Conservation (phyloP, 208 protist genomes). For the Wallacemonas sp. region DNA sequence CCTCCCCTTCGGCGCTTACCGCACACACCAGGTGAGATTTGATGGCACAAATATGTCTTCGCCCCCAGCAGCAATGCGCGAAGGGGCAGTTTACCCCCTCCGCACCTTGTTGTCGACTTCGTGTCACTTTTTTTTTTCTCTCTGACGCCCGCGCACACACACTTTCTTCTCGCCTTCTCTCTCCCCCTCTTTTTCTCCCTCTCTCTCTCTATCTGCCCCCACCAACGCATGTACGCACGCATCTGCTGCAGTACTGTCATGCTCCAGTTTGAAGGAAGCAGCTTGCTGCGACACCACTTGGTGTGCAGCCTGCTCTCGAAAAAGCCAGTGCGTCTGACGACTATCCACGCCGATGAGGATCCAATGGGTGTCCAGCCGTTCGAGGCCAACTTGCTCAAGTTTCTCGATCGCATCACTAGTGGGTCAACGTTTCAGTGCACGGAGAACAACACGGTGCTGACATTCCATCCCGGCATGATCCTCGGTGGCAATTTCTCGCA, state of each 20-base stretch:
- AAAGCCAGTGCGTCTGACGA: conserved; percentile 65
- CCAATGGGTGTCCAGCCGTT: conserved; percentile 70
- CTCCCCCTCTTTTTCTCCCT: too few species aligned
- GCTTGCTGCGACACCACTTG: conserved; percentile 86
- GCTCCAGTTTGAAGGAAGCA: conserved; percentile 84
- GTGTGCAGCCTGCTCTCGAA: conserved; percentile 86
- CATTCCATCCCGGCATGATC: conserved; percentile 91
- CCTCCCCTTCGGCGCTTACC: too few species aligned
- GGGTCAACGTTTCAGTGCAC: conserved; percentile 78
- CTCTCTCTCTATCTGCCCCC: too few species aligned
- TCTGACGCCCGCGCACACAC: too few species aligned
- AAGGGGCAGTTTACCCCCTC: too few species aligned
- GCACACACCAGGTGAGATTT: too few species aligned
- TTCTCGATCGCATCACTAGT: conserved; percentile 90
- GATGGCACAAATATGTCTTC: too few species aligned
- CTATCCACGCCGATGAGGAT: conserved; percentile 72
- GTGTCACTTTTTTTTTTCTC: too few species aligned
- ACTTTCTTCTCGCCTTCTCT: too few species aligned
- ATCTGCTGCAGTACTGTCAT: conserved; percentile 39
- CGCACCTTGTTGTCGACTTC: too few species aligned
- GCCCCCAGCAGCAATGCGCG: too few species aligned
- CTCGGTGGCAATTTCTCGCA: conserved; percentile 89
- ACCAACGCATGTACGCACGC: too few species aligned
- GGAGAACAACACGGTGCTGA: conserved; percentile 76
- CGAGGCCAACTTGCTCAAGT: conserved; percentile 93